Conservation (phyloP, 129 eudicot species). For the Ambrosia artemisiifolia region DNA sequence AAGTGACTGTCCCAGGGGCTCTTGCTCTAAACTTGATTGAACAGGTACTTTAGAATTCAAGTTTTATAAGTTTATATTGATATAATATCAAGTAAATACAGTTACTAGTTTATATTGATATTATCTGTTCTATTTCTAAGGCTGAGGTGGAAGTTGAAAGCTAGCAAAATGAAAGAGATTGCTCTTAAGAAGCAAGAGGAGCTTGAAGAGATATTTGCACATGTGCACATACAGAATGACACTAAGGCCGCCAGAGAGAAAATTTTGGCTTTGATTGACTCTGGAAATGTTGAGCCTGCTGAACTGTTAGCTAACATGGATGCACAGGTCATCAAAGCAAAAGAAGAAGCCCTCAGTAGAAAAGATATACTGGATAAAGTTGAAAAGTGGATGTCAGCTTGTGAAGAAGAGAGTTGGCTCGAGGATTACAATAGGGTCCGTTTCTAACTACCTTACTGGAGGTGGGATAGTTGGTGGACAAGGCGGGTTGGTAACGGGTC, state of each 20-base stretch:
- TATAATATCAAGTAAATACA: neutral
- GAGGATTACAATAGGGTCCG: conserved; percentile 93
- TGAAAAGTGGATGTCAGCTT: conserved; percentile 97
- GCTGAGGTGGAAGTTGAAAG: conserved; percentile 91
- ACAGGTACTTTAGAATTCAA: conserved; percentile 46
- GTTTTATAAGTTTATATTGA: neutral
- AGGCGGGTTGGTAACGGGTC: neutral
- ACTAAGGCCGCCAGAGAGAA: conserved; percentile 70
- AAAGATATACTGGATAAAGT: conserved; percentile 95
- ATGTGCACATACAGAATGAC: conserved; percentile 85
- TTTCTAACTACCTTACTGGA: conserved; percentile 5
- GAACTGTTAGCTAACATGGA: conserved; percentile 96
- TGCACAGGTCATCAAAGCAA: conserved; percentile 72
- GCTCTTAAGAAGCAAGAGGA: conserved; percentile 89
- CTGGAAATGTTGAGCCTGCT: conserved; percentile 82
- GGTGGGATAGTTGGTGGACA: neutral
- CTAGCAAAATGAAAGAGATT: conserved; percentile 96
- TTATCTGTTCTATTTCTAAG: conserved; percentile 28
- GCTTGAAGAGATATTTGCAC: conserved; percentile 79
- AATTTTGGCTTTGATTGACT: conserved; percentile 75
- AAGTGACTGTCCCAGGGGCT: conserved; percentile 81
- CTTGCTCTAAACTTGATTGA: conserved; percentile 82
- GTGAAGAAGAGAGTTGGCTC: conserved; percentile 99
- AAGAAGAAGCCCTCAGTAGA: conserved; percentile 90
- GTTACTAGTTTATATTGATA: neutral